A percentile compares a stretch with the other conserved stretches of the same genome.
Conservation (phyloP, 2,329 filamentous ascomycete species). For the Graphiopsis chlorocephala region DNA sequence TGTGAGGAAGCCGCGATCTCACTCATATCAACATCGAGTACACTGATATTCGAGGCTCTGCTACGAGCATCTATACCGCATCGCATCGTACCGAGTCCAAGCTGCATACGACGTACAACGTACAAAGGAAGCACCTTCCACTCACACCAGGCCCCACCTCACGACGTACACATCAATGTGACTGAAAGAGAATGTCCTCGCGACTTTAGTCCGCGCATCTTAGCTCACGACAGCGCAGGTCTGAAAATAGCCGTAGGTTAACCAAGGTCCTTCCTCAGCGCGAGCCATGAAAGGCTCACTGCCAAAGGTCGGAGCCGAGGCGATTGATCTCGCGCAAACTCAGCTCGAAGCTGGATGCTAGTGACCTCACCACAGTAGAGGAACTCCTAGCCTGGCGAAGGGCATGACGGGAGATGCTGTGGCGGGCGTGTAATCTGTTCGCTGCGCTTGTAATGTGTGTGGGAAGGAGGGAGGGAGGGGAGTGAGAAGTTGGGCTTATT, state of each 20-base stretch:
- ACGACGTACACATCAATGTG: neutral
- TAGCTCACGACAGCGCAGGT: constrained; percentile 30
- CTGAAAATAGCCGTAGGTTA: constrained; percentile 30
- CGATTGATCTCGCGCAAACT: constrained; percentile 21
- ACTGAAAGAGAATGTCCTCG: constrained; percentile 27
- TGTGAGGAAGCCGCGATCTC: too few relatives aligned
- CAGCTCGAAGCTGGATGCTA: constrained; percentile 17
- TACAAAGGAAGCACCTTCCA: neutral
- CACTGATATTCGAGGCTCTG: too few relatives aligned
- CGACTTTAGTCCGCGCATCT: constrained; percentile 34
- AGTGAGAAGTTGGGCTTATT: neutral
- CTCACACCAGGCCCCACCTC: neutral
- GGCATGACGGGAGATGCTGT: constrained; percentile 16
- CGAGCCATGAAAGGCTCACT: constrained; percentile 6
- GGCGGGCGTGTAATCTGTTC: constrained; percentile 35
- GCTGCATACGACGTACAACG: neutral
- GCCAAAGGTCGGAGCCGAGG: neutral
- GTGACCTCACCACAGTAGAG: constrained; percentile 32
- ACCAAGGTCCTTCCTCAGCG: neutral
- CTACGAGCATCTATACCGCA: too few relatives aligned
- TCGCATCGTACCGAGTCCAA: neutral
- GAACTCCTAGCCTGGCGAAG: neutral
- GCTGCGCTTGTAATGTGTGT: constrained; percentile 24
- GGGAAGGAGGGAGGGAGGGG: constrained; percentile 10
- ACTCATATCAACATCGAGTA: too few relatives aligned